Percentiles rank a stretch among this genome's conserved stretches.
phyloP scores from a whole-genome alignment of 2,329 filamentous ascomycete species.

The Penicillium sp. region DNA sequence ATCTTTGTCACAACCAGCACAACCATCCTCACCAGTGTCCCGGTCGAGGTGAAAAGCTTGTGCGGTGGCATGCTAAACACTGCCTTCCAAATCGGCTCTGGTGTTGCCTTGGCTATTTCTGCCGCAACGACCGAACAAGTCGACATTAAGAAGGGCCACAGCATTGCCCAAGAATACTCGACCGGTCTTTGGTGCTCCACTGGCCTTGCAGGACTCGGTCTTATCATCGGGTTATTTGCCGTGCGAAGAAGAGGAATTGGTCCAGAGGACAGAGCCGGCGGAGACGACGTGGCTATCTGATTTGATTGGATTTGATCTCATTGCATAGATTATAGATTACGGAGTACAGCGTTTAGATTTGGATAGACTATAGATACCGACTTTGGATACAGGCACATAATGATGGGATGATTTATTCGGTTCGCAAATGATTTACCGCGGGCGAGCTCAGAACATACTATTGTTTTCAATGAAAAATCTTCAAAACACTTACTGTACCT shows the following conservation, averaged over 20 bases:
- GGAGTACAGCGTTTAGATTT: not conserved
- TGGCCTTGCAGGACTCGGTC: constrained; percentile 37
- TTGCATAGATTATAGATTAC: not conserved
- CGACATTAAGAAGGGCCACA: constrained; percentile 35
- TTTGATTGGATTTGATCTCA: not conserved
- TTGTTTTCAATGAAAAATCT: not conserved
- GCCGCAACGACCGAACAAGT: constrained; percentile 38
- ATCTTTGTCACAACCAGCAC: constrained; percentile 44
- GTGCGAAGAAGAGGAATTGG: constrained; percentile 20
- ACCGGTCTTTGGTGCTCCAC: constrained; percentile 43
- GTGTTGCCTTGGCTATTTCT: constrained; percentile 39
- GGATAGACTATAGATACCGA: not conserved
- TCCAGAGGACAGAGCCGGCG: constrained; percentile 17
- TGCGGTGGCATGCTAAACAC: constrained; percentile 44
- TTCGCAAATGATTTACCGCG: not conserved
- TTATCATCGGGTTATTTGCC: constrained; percentile 20
- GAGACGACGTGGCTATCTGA: constrained; percentile 14
- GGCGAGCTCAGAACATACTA: not conserved
- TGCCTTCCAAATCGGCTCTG: constrained; percentile 42
- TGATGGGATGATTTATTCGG: not conserved
- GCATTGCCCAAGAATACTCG: constrained; percentile 33
- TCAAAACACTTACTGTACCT: not conserved
- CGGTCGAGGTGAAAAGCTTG: constrained; percentile 39
- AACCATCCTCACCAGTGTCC: constrained; percentile 38
- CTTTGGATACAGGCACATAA: not conserved